A percentile compares a stretch with the other conserved stretches of the same genome.
Conservation (phyloP, 495 filamentous ascomycete genomes). For the Pyronema omphalodes region DNA sequence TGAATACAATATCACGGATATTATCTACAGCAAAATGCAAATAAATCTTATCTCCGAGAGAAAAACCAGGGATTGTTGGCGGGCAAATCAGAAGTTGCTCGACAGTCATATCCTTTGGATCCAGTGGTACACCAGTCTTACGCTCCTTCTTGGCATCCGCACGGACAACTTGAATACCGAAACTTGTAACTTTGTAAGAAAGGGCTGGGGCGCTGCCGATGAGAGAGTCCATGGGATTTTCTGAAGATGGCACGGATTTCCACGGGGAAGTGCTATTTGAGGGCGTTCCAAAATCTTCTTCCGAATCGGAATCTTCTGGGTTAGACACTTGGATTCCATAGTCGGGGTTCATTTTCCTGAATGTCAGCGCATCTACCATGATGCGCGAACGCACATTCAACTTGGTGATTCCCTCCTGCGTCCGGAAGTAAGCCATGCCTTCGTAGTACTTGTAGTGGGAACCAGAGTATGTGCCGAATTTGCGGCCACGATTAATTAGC, state of each 20-base stretch:
- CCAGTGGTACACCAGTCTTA: constrained; percentile 8
- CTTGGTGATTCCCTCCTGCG: constrained; percentile 59
- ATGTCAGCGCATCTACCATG: constrained; percentile 79
- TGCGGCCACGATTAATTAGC: constrained; percentile 69
- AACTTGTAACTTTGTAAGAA: constrained; percentile 27
- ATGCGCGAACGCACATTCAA: constrained; percentile 69
- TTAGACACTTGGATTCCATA: constrained; percentile 42
- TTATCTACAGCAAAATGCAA: constrained; percentile 74
- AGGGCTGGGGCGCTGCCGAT: constrained; percentile 10
- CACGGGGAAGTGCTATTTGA: constrained; percentile 1
- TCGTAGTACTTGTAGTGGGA: constrained; percentile 78
- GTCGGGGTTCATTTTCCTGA: constrained; percentile 75
- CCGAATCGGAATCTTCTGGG: neutral
- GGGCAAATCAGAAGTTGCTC: constrained; percentile 78
- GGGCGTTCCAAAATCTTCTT: neutral
- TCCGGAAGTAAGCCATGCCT: constrained; percentile 68
- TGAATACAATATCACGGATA: constrained; percentile 66
- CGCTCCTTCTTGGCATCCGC: constrained; percentile 26
- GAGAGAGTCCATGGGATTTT: neutral
- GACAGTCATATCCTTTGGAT: constrained; percentile 43
- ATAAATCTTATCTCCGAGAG: constrained; percentile 81
- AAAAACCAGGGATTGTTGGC: constrained; percentile 85
- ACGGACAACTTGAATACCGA: constrained; percentile 40
- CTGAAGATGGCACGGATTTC: neutral
- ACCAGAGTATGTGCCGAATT: constrained; percentile 59